phyloP scores from a whole-genome alignment of 2,329 filamentous ascomycete genomes.

The Aureobasidium lini region DNA sequence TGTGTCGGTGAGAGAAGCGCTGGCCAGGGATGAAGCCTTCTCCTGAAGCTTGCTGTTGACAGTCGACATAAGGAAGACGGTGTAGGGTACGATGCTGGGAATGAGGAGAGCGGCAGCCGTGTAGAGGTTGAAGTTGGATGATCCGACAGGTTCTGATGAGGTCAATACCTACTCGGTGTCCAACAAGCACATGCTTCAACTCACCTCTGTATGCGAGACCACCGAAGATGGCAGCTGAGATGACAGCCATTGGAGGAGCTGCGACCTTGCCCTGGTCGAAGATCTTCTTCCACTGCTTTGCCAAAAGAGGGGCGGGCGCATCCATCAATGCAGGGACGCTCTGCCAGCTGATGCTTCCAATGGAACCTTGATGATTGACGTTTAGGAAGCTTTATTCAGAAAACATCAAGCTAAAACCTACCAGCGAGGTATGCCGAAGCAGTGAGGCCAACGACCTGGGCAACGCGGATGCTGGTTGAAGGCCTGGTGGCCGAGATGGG shows the following conservation, averaged over 20 bases:
- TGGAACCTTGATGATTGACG: not conserved
- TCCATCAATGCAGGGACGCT: slow-evolving; percentile 47
- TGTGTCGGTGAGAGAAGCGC: slow-evolving; percentile 31
- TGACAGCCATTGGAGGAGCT: slow-evolving; percentile 34
- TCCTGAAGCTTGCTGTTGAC: slow-evolving; percentile 43
- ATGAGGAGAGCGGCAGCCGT: slow-evolving; percentile 40
- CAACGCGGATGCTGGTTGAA: slow-evolving; percentile 33
- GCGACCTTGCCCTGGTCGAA: slow-evolving; percentile 34
- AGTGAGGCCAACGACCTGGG: slow-evolving; percentile 47
- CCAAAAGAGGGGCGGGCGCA: slow-evolving; percentile 48
- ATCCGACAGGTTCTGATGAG: slow-evolving; percentile 23
- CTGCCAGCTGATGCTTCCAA: slow-evolving; percentile 5
- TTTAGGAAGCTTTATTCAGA: not conserved
- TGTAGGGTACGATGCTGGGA: slow-evolving; percentile 46
- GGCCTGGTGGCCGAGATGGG: slow-evolving; percentile 9
- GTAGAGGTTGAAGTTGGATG: slow-evolving; percentile 37
- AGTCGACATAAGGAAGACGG: slow-evolving; percentile 37
- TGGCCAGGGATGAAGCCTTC: slow-evolving; percentile 36
- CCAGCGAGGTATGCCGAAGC: slow-evolving; percentile 41
- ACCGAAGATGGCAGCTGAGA: slow-evolving; percentile 36
- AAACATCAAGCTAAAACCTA: slow-evolving; percentile 18
- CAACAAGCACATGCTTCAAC: not conserved
- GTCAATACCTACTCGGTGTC: not conserved
- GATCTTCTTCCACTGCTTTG: slow-evolving; percentile 46
- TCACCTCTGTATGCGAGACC: slow-evolving; percentile 41